Base-by-base conservation (phyloP, 805 yeast genomes). In the Candida sphagnicola region DNA sequence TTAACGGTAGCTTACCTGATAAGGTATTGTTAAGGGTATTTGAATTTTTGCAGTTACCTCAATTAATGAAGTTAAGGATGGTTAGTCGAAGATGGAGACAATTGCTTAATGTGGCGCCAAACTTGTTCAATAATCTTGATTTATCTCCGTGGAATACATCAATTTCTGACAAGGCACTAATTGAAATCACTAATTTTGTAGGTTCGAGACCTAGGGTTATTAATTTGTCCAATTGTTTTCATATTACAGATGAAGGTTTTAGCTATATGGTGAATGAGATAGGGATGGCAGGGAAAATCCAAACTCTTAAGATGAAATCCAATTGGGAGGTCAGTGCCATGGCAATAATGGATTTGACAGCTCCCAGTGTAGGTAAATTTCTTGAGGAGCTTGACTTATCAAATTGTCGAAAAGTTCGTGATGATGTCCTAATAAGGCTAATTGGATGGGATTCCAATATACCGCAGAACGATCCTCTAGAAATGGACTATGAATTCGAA, bases 261-360 rank as follows among this genome's bases (percentile, higher is more conserved):
- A 73, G 80, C 32, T 79, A 78, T 50, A 65, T 85, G 67, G 78
- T 84, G 15, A 82, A 78, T 49, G 85, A 82, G 47, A 71, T 82
- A 39, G 89, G 89, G 2, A 78, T 81, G 48, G 54, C 77, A 28
- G 88, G 88, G 3, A 67, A 70, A 23, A 72, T 85, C 32, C 65
- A 67, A 38, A 59, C 61, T 8, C 61, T 85, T 35, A 72, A 69
- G 43, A 81, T 84, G 88, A 70, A 67, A 44, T 77, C 85, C 12
- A 81, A 77, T 34, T 84, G 91, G 91, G 86, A 82, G 48, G 78
- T 85, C 6, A 75, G 82, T 42, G 86, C 88, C 2, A 80, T 82
- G 86, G 85, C 90, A 2, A 81, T 84, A 21, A 82, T 84, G 88
- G 91, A 85, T 54, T 58, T 84, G 30, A 74, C 87, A 1, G 79